phyloP scores from a whole-genome alignment of 1,284 basidiomycete species.

The Uromyces viciae-fabae region DNA sequence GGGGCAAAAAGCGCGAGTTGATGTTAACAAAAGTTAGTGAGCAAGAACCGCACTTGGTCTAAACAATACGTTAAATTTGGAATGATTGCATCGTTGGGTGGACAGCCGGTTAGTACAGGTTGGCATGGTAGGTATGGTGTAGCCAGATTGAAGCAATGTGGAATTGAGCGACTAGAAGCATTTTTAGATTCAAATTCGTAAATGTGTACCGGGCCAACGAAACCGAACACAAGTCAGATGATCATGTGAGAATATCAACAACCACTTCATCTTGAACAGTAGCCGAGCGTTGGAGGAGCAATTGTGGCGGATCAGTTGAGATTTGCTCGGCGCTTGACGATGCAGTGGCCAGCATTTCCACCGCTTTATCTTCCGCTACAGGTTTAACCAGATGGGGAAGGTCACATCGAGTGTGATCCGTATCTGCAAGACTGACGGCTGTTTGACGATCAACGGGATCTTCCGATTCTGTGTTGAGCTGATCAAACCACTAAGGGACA shows the following conservation, averaged over 20 bases:
- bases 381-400: neutral
- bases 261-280: neutral
- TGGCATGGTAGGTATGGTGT: no score
- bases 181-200: no score
- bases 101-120: no score
- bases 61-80: no score
- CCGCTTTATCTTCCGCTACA: slow-evolving; percentile 1
- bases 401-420: slow-evolving; percentile 17
- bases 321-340: neutral
- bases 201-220: no score
- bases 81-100: no score
- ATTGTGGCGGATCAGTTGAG: neutral
- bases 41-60: no score
- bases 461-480: slow-evolving; percentile 10
- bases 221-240: no score
- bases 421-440: slow-evolving; percentile 16
- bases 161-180: no score
- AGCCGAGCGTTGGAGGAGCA: neutral
- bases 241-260: neutral
- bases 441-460: slow-evolving; percentile 6
- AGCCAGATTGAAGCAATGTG: no score
- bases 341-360: neutral
- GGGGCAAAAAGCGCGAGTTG: no score
- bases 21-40: no score
- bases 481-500: slow-evolving; percentile 4